Percentiles rank a stretch among this genome's conserved stretches.
Evolutionary conservation across 345 rosid genomes (phyloP).

Genomic region (Boechera retrofracta): DNA sequence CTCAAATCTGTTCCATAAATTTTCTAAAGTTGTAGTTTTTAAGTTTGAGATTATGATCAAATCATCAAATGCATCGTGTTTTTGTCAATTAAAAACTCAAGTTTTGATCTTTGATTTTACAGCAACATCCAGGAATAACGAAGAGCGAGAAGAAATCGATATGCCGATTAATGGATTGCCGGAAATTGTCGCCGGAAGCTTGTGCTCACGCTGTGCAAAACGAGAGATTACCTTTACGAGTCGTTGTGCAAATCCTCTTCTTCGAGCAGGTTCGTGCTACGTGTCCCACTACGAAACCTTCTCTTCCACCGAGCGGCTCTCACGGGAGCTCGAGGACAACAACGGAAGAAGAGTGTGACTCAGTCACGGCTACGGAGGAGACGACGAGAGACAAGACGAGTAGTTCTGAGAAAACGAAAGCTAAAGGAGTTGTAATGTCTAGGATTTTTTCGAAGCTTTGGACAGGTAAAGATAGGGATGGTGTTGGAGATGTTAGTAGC

Average conservation of each 20-base stretch:
- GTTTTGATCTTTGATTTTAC: conserved; percentile 16
- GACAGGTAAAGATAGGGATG: conserved; percentile 64
- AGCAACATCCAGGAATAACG: conserved; percentile 67
- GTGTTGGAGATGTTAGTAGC: conserved; percentile 60
- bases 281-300: not conserved
- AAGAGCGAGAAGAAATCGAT: conserved; percentile 76
- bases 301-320: conserved; percentile 64
- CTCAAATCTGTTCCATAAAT: not conserved
- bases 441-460: conserved; percentile 65
- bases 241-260: conserved; percentile 89
- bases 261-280: conserved; percentile 77
- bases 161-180: conserved; percentile 77
- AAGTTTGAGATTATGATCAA: too few relatives aligned
- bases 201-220: conserved; percentile 88
- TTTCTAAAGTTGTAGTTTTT: too few relatives aligned
- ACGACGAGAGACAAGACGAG: conserved; percentile 44
- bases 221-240: conserved; percentile 81
- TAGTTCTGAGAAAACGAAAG: conserved; percentile 49
- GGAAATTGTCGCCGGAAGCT: conserved; percentile 77
- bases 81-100: not conserved
- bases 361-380: conserved; percentile 48
- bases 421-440: conserved; percentile 66
- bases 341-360: conserved; percentile 94
- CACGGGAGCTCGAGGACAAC: conserved; percentile 87
- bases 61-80: not conserved